Percentiles rank a stretch among this genome's conserved stretches.
Evolutionary conservation across 2,329 filamentous ascomycete genomes (phyloP).

Genomic region (Epichloe coenophiala): DNA sequence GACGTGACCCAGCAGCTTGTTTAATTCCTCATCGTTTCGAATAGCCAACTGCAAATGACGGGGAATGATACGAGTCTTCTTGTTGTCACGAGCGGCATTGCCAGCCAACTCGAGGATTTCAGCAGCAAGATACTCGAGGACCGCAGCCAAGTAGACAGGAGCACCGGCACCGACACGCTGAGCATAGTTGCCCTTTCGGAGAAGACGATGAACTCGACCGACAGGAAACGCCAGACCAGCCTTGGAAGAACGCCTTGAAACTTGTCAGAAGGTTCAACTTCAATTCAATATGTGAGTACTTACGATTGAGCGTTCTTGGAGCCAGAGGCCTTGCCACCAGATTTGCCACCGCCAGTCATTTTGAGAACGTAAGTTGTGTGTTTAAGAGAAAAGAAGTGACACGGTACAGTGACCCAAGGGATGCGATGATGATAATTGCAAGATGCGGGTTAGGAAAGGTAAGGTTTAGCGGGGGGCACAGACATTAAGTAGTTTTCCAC

Average conservation of each 20-base stretch:
- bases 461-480: constrained; percentile 29
- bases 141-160: constrained; percentile 91
- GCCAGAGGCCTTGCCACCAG: constrained; percentile 98
- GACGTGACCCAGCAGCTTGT: constrained; percentile 93
- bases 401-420: constrained; percentile 6
- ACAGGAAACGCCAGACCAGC: constrained; percentile 98
- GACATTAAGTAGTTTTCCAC: constrained; percentile 45
- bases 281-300: constrained; percentile 29
- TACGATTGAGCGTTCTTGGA: constrained; percentile 99
- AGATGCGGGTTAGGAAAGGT: constrained; percentile 19
- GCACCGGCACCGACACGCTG: constrained; percentile 98
- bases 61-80: constrained; percentile 99
- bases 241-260: constrained; percentile 83
- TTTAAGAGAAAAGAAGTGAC: not conserved
- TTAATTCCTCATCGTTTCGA: constrained; percentile 98
- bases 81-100: constrained; percentile 98
- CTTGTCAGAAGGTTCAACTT: not conserved
- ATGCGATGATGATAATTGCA: constrained; percentile 18
- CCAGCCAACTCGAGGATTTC: constrained; percentile 98
- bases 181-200: constrained; percentile 98
- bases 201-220: constrained; percentile 96
- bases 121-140: constrained; percentile 95
- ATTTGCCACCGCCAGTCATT: constrained; percentile 99
- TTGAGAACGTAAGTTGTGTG: constrained; percentile 37
- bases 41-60: constrained; percentile 98